These are phyloP conservation scores for Ammopiptanthus mongolicus DNA, from an alignment of 306 rosid genomes.

Conservation along the genomic window DNA sequence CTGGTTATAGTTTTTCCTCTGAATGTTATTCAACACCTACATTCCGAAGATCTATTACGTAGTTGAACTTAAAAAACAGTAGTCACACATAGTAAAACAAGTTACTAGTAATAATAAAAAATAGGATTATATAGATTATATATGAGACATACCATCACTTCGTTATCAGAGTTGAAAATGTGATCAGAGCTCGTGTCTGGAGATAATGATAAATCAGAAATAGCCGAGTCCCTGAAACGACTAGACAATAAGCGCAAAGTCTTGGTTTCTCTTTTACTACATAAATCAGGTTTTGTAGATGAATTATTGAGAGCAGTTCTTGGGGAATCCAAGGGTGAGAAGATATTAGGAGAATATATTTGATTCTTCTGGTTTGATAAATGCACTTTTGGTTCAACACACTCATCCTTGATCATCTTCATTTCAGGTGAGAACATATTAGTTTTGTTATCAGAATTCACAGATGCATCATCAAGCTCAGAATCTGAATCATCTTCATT, in stretches of 20 bases:
- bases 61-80: constrained; percentile 19
- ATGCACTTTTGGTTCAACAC: constrained; percentile 26
- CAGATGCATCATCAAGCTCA: constrained; percentile 43
- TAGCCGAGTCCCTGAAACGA: constrained; percentile 33
- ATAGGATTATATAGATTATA: background rate
- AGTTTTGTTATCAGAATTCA: constrained; percentile 32
- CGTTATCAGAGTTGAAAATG: constrained; percentile 55
- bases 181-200: constrained; percentile 43
- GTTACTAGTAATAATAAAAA: background rate
- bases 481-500: constrained; percentile 53
- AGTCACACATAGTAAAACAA: background rate
- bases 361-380: constrained; percentile 38
- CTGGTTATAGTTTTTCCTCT: constrained; percentile 31
- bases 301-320: constrained; percentile 31
- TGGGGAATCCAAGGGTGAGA: constrained; percentile 66
- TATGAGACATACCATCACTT: constrained; percentile 42
- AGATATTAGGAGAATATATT: constrained; percentile 43
- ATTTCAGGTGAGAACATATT: constrained; percentile 30
- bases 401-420: constrained; percentile 34
- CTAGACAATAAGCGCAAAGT: constrained; percentile 52
- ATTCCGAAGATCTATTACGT: constrained; percentile 24
- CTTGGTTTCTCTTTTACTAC: constrained; percentile 32
- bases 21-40: constrained; percentile 38
- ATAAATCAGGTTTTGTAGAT: constrained; percentile 30
- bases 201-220: constrained; percentile 48